Evolutionary conservation across 1,284 basidiomycete genomes (phyloP).

Genomic region (Albatrellus sp.): DNA sequence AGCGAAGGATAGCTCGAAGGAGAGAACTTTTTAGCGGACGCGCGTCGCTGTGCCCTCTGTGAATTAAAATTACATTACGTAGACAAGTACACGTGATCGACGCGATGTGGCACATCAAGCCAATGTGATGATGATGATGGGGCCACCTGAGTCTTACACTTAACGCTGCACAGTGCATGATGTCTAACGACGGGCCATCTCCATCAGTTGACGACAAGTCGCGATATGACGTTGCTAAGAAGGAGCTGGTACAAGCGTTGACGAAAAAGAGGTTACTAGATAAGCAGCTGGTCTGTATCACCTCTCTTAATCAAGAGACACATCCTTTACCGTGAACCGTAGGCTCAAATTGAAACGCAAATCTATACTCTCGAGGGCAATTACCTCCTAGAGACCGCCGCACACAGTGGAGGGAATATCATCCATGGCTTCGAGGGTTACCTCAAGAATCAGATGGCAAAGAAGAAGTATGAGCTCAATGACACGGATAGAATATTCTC

Average conservation of each 20-base stretch:
- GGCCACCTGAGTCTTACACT: too few species aligned
- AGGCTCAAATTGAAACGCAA: conserved; percentile 63
- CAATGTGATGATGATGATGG: too few species aligned
- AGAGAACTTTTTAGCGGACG: conserved; percentile 5
- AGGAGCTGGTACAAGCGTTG: conserved; percentile 57
- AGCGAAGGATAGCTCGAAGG: conserved; percentile 2
- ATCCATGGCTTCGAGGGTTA: conserved; percentile 76
- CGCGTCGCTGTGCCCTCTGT: too few species aligned
- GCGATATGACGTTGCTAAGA: conserved; percentile 56
- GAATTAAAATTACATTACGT: too few species aligned
- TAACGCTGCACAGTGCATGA: background rate
- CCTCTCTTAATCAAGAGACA: background rate
- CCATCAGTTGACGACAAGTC: conserved; percentile 49
- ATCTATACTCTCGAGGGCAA: conserved; percentile 63
- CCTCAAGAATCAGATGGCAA: conserved; percentile 61
- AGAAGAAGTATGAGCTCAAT: conserved; percentile 53
- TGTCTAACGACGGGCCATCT: conserved; percentile 17
- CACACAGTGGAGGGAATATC: conserved; percentile 68
- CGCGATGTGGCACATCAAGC: too few species aligned
- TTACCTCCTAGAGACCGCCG: conserved; percentile 63
- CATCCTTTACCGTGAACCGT: conserved; percentile 3
- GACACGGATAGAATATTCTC: conserved; percentile 74
- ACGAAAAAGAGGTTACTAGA: conserved; percentile 60
- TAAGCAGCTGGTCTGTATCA: conserved; percentile 52
- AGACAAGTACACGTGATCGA: too few species aligned